Base-by-base conservation (phyloP, 768 basidiomycete genomes). In the Roridomyces roridus region DNA sequence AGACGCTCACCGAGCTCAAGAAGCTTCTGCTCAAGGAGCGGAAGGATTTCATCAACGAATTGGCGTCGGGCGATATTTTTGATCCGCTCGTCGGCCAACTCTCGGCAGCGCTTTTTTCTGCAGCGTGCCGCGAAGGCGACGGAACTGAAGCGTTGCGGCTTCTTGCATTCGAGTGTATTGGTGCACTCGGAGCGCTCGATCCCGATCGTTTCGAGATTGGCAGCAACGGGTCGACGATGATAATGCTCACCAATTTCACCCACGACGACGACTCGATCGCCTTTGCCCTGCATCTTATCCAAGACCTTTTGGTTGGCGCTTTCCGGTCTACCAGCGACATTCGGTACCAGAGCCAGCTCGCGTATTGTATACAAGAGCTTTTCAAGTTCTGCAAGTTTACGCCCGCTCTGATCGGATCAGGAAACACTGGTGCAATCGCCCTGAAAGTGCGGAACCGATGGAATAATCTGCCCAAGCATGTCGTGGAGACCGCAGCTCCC, bases 301-400 rank as follows among this genome's bases (percentile, higher is more conserved):
- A 80, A 46, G 86, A 95, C 54, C 80, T 96, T 4, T 84, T 99
- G 3, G 94, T 96, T 17, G 88, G 88, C 20, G 91, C 92, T 2
- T 98, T 94, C 73, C 87, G 92, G 2, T 91, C 95, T 4, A 95
- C 96, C 0, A 96, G 94, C 68, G 96, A 98, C 66, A 91, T 96
- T 66, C 86, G 84, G 60, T 94, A 96, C 64, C 97, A 98, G 70
- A 88, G 81, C 41, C 86, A 90, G 62, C 83, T 98, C 17, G 95
- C 93, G 0, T 97, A 85, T 69, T 89, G 88, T 11, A 94, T 99
- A 35, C 96, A 99, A 74, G 91, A 98, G 65, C 77, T 99, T 28
- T 74, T 96, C 17, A 83, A 81, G 49, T 91, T 94, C 68, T 98
- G 96, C 72, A 85, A 86, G 26, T 98, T 98, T 70, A 88, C 87